Base-by-base conservation (phyloP, 1,284 basidiomycete genomes). In the Microbotryum intermedium region DNA sequence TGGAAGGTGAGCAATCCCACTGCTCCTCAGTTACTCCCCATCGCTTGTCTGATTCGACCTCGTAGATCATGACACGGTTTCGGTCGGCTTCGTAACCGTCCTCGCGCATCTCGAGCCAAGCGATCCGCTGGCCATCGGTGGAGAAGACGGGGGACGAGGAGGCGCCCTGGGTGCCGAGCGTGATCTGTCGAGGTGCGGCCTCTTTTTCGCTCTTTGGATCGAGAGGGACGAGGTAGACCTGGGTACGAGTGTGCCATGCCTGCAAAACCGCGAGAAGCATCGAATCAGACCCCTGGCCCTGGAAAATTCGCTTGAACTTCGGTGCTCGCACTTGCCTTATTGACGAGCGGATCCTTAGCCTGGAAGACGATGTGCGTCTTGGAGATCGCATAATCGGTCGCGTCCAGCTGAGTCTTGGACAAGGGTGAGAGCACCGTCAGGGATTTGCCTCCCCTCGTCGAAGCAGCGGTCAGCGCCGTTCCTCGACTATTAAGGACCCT, bases 31-130 rank as follows among this genome's bases (percentile, higher is more conserved):
- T 88, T 61, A 88, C 71, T 0, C 83, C 86, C 72, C 81, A 87
- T 29, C 84, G 78, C 13, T 85, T 76, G n/a, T 83, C 76, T 6
- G 29, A 83, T 53, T 74, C 73, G 21, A 92, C 74, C 71, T 75
- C 74, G 51, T 85, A 88, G 16, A 92, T 81, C 53, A 90, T 83
- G 50, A 92, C 80, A 70, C 87, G 85, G 45, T 74, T 71, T 25
- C 71, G 66, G 64, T 78, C 77, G 25, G 85, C 81, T 75, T 95
- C 91, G 70, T 92, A 87, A 1, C 90, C 91, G 71, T 95, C 90
- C 42, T 86, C 73, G 51, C 84, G 83, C 65, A 91, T 81, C 74
- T 95, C 86, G 45, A 88, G 76, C 91, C 91, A 95, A 0, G 87
- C 89, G 2, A 83, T 82, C 21, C 53, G 46, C 57, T 79, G 80